Evolutionary conservation across 2,329 filamentous ascomycete species (phyloP), one percentile per base, ranked within the genome.

Genomic region (Fusarium equiseti): DNA sequence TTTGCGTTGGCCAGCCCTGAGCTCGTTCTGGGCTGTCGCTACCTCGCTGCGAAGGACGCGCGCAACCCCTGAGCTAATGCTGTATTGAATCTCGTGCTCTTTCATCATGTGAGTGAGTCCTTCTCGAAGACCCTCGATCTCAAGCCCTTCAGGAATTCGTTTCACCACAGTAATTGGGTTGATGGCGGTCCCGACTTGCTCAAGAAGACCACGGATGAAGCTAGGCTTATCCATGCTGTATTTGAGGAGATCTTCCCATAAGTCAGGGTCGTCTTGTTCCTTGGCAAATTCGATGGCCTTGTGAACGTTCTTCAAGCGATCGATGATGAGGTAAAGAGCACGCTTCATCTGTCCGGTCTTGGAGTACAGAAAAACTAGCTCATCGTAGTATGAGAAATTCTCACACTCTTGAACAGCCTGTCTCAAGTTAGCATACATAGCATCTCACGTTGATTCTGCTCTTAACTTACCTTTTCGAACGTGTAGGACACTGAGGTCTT

Each of bases 201-300:
- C 94, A 0, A 99, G 88, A 6, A 99, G 84, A 0, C 93, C 95
- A 15, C 93, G 91, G 72, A 99, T 98, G 81, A 99, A 99, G 43
- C 89, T 89, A 1, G 96, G 96, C 77, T 98, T 97, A 81, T 98
- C 94, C 96, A 99, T 98, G 66, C 92, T 95, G 80, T 98, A 98
- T 73, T 95, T 90, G 8, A 99, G 88, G 10, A 99, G 86, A 76
- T 98, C 95, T 70, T 97, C 92, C 96, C 96, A 99, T 0, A 99
- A 86, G 73, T 98, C 95, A 0, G 91, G 90, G 75, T 98, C 95
- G 69, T 96, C 91, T 77, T 98, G 94, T 67, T 95, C 91, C 79
- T 98, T 98, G 57, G 94, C 95, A 76, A 99, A 99, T 2, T 91
- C 88, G 73, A 99, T 99, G 11, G 96, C 96, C 73, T 96, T 94